A percentile compares a stretch with the other conserved stretches of the same genome.
phyloP scores from a whole-genome alignment of 257 asterid species.

The Henckelia pumila region DNA sequence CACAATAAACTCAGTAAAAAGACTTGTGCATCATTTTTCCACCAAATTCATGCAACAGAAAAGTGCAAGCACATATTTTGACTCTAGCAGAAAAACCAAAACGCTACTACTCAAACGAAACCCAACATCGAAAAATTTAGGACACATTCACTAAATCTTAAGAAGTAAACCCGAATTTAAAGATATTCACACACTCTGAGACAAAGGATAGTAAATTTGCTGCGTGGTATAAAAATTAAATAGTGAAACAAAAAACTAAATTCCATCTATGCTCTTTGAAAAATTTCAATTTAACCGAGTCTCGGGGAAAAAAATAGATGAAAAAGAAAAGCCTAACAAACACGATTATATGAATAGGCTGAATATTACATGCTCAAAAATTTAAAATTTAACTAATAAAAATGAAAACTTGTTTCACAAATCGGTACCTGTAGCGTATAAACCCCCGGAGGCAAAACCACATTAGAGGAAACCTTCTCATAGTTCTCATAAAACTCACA shows the following conservation, averaged over 20 bases:
- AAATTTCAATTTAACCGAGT: background rate
- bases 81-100: slow-evolving; percentile 3
- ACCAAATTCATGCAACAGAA: slow-evolving; percentile 19
- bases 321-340: background rate
- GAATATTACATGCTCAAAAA: too few relatives aligned
- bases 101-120: slow-evolving; percentile 6
- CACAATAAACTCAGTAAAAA: slow-evolving; percentile 2
- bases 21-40: slow-evolving; percentile 8
- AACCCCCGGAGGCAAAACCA: slow-evolving; percentile 90
- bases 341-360: background rate
- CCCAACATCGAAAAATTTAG: slow-evolving; percentile 5
- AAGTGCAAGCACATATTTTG: background rate
- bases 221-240: background rate
- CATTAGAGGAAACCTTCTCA: slow-evolving; percentile 72
- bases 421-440: slow-evolving; percentile 83
- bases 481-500: slow-evolving; percentile 78
- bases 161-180: background rate
- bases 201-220: background rate
- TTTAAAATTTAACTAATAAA: too few relatives aligned
- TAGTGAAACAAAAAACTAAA: background rate
- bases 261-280: background rate
- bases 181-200: background rate
- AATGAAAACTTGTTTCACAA: background rate
- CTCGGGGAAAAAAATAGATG: background rate
- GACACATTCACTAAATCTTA: background rate